Evolutionary conservation across 2,329 filamentous ascomycete species (phyloP).

Genomic region (Fusarium burgessii): DNA sequence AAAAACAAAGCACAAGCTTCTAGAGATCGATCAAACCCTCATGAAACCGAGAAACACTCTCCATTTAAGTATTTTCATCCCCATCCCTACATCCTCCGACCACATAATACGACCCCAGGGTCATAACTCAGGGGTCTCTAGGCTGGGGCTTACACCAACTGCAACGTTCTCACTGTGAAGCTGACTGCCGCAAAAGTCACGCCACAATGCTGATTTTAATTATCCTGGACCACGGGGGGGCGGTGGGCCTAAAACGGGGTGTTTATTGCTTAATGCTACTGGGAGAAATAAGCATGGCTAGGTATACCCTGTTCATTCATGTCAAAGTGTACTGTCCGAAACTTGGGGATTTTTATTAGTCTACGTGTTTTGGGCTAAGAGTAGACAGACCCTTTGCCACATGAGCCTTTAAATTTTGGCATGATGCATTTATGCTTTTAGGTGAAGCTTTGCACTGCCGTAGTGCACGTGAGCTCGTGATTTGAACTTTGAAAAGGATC

Average conservation of each 20-base stretch:
- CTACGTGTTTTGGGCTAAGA: neutral
- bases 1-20: neutral
- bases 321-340: neutral
- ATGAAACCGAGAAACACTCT: neutral
- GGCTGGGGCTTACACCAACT: constrained; percentile 14
- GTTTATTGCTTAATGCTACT: neutral
- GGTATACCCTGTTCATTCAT: neutral
- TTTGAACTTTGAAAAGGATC: neutral
- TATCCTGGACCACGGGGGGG: neutral
- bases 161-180: constrained; percentile 8
- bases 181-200: neutral
- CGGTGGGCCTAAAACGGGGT: constrained; percentile 16
- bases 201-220: neutral
- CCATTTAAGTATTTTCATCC: constrained; percentile 6
- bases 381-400: neutral
- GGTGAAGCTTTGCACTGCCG: neutral
- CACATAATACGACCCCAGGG: neutral
- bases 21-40: neutral
- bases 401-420: neutral
- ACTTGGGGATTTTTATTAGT: neutral
- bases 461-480: no score
- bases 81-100: neutral
- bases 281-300: constrained; percentile 3
- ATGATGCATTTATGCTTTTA: neutral
- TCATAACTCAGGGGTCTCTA: neutral